These are phyloP conservation scores for Leishmania braziliensis DNA, from an alignment of 208 protist species.

Conservation along the genomic window DNA sequence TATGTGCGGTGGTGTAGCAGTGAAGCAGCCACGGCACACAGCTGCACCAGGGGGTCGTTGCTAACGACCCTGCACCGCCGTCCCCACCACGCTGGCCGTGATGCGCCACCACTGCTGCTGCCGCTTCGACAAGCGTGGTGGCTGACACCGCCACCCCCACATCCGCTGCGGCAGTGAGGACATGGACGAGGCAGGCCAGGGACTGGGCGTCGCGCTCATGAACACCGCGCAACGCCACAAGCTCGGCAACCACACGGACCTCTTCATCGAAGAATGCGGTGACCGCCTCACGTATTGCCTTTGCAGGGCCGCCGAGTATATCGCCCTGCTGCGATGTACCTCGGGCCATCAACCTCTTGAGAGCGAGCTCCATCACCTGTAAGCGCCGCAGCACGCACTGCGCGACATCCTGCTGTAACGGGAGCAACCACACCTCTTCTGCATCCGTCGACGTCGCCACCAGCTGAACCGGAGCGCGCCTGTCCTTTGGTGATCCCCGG, in stretches of 20 bases:
- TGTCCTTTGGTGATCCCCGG: not conserved
- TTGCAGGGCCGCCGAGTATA: not conserved
- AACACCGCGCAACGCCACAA: slow-evolving; percentile 8
- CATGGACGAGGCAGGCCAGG: slow-evolving; percentile 17
- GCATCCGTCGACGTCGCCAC: slow-evolving; percentile 6
- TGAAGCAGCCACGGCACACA: slow-evolving; percentile 36
- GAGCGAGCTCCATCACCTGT: not conserved
- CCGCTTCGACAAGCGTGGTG: slow-evolving; percentile 10
- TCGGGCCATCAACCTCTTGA: not conserved
- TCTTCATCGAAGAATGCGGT: slow-evolving; percentile 12
- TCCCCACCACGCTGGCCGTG: not conserved
- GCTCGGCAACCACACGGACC: slow-evolving; percentile 11
- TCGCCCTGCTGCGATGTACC: not conserved
- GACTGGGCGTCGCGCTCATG: slow-evolving; percentile 17
- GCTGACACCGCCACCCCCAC: slow-evolving; percentile 8
- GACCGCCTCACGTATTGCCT: not conserved
- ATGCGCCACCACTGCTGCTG: not conserved
- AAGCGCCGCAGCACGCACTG: slow-evolving; percentile 2
- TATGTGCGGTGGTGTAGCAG: slow-evolving; percentile 10
- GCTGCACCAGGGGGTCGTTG: slow-evolving; percentile 18
- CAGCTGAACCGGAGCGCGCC: slow-evolving; percentile 13
- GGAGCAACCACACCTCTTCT: slow-evolving; percentile 22
- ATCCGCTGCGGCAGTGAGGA: slow-evolving; percentile 1
- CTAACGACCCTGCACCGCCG: not conserved
- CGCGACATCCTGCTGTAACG: slow-evolving; percentile 16